Base-by-base conservation (phyloP, 1,284 basidiomycete genomes). In the Leucoagaricus sp. region DNA sequence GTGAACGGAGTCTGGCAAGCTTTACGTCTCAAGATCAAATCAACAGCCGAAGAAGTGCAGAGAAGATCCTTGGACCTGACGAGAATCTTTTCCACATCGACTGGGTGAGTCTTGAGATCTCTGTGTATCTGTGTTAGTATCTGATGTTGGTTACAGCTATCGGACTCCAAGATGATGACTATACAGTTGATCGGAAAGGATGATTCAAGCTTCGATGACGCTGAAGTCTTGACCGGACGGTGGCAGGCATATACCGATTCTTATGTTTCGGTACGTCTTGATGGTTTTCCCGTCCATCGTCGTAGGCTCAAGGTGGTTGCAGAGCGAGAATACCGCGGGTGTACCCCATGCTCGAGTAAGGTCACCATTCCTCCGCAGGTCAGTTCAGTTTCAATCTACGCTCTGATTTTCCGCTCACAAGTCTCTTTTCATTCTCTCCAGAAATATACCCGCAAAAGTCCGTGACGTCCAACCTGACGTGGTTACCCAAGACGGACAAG, bases 71-170 rank as follows among this genome's bases (percentile, higher is more conserved):
- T 42, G 93, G 91, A 1, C 82, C 87, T 0, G 95, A 98, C 55
- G 96, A 98, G 71, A 94, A 93, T 68, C 75, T 98, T 15, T 98
- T 93, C 79, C 83, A 93, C 19, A 84, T 98, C 46, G 94, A 96
- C 73, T 97, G 94, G 90, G 93, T 94, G 66, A 55, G 85, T 75
- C 15, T 23, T 3, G n/a, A 28, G n/a, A 2, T 21, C 34, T 34
- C 17, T 41, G 4, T 33, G 1, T 48, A 7, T 26, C 7, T 48
- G 31, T 15, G 4, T 23, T 15, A 8, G 17, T 10, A 10, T 4
- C 21, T 47, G 94, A 96, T 97, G 93, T 90, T 92, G 94, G 66
- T 55, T 85, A 75, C n/a, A 95, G 93, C 75, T 90, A 17, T 84
- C 87, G 0, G 79, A 85, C 19, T 79, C 82, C 9, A 87, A 87